These are phyloP conservation scores for Mycena vitilis DNA, from an alignment of 768 basidiomycete species.

Conservation along the genomic window DNA sequence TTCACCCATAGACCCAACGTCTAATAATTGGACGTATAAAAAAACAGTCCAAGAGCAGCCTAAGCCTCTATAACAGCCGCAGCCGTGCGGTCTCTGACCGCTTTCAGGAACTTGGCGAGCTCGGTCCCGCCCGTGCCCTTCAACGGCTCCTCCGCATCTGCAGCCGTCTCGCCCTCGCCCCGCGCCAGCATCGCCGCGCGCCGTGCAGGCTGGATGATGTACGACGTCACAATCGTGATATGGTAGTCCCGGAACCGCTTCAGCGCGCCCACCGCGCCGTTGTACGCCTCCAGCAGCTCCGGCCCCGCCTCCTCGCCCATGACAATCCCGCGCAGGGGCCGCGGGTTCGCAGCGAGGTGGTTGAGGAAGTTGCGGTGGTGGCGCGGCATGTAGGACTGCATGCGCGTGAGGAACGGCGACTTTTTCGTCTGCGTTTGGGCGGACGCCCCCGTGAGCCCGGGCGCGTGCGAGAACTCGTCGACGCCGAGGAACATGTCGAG, in stretches of 20 bases:
- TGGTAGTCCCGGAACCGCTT: conserved; percentile 83
- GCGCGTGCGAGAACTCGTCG: conserved; percentile 59
- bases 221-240: conserved; percentile 78
- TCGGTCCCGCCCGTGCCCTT: conserved; percentile 87
- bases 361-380: conserved; percentile 82
- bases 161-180: conserved; percentile 27
- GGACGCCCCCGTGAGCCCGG: conserved; percentile 38
- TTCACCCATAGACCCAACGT: too few species aligned
- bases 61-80: conserved; percentile 48
- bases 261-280: conserved; percentile 70
- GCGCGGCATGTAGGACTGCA: conserved; percentile 87
- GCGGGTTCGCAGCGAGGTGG: conserved; percentile 70
- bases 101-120: conserved; percentile 80
- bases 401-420: conserved; percentile 70
- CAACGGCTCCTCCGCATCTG: conserved; percentile 45
- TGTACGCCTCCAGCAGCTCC: conserved; percentile 66
- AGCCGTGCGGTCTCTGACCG: conserved; percentile 74
- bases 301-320: conserved; percentile 38
- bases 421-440: conserved; percentile 34
- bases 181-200: conserved; percentile 40
- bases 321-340: conserved; percentile 71
- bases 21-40: too few species aligned
- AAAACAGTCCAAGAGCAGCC: neutral
- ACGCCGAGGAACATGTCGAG: conserved; percentile 80
- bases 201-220: conserved; percentile 80